Evolutionary conservation across 768 basidiomycete genomes (phyloP), one percentile per base, ranked within the genome.

Genomic region (Hericium rajendrae): DNA sequence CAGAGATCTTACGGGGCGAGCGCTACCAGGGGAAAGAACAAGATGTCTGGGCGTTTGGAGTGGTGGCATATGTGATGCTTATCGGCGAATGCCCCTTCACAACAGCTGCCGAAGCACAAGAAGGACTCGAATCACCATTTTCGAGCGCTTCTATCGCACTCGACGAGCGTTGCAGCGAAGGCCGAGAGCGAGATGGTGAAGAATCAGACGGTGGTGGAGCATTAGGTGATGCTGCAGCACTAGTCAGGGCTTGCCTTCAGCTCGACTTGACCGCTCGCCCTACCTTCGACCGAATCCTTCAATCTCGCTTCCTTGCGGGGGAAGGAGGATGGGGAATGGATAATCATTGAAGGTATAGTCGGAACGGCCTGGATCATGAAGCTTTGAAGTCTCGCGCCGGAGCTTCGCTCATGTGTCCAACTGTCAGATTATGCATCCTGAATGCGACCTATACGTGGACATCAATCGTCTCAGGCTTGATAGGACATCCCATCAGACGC

Each of bases 21-120:
- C 82, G 90, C 52, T 99, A 99, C 69, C 80, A 88, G 61, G 97
- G 95, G 38, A 94, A 94, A 67, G 93, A 95, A 68, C 94, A 97
- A 71, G 95, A 99, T 64, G 89, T 97, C 2, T 99, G 95, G 94
- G 95, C 95, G 0, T 90, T 95, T 59, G 95, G 95, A 13, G 94
- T 98, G 22, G 92, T 99, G 20, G 93, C 86, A 12, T 99, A 94
- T 69, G 95, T 99, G 56, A 81, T 99, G 60, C 79, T 98, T 16
- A 81, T 87, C 20, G 91, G 92, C 6, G 92, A 95, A 73, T 94
- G 92, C 66, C 91, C 91, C 1, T 94, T 94, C 74, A 83, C 85
- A 73, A 91, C 88, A 16, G 86, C 94, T 1, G 87, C 85, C 40
- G 94, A 97, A 69, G 91, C 94, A 0, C 90, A 94, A 64, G 87